phyloP scores from a whole-genome alignment of 805 yeast genomes.

The Wickerhamomyces xylosicus region DNA sequence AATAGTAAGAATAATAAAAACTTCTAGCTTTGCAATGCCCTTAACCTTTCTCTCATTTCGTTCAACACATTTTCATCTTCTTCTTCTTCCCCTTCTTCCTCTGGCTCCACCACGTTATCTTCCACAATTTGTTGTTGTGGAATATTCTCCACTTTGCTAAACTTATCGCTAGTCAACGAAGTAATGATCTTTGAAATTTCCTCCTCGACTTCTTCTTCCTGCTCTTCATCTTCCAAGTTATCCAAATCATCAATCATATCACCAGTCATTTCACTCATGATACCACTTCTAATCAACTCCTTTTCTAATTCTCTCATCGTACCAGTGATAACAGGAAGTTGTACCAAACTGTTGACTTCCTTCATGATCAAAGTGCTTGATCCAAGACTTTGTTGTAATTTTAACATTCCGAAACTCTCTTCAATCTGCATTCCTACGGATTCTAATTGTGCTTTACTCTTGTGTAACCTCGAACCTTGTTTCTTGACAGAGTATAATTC shows the following conservation, averaged over 20 bases:
- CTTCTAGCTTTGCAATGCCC: constrained; percentile 58
- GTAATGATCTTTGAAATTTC: constrained; percentile 54
- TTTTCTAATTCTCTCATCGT: constrained; percentile 81
- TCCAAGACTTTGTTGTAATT: constrained; percentile 73
- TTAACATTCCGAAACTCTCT: constrained; percentile 82
- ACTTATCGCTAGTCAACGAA: constrained; percentile 32
- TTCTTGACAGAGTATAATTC: constrained; percentile 67
- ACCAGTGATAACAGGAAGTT: constrained; percentile 67
- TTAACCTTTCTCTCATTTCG: constrained; percentile 83
- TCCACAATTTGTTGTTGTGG: constrained; percentile 22
- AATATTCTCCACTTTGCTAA: constrained; percentile 24
- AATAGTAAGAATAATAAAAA: no score
- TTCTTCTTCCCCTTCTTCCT: constrained; percentile 53
- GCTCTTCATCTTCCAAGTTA: constrained; percentile 54
- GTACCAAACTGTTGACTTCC: constrained; percentile 73
- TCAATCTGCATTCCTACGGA: constrained; percentile 82
- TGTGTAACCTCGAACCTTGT: constrained; percentile 64
- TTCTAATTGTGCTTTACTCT: constrained; percentile 77
- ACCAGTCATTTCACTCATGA: constrained; percentile 91
- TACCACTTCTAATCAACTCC: constrained; percentile 78
- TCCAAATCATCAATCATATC: constrained; percentile 70
- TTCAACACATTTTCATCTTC: constrained; percentile 69
- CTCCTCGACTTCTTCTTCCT: constrained; percentile 54
- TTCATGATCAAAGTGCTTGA: constrained; percentile 74
- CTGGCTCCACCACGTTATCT: constrained; percentile 15